Evolutionary conservation across 345 rosid genomes (phyloP).

Genomic region (Isatis tinctoria): DNA sequence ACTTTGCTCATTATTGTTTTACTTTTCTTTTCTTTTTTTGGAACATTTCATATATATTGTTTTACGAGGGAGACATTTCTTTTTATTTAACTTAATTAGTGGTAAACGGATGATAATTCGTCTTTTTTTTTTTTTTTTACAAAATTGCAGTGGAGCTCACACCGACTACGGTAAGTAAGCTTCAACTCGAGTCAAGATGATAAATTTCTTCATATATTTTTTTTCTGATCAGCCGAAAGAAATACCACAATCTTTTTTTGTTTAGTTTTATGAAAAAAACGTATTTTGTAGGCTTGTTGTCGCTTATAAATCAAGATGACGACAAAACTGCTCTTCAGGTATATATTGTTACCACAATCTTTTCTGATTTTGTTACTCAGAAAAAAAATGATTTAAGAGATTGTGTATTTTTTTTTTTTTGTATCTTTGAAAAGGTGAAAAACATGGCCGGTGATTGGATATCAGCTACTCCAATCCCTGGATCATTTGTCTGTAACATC

Average conservation of each 20-base stretch:
- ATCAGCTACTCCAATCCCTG: conserved; percentile 70
- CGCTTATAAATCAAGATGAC: conserved; percentile 83
- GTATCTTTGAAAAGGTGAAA: conserved; percentile 52
- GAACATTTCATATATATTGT: too few relatives aligned
- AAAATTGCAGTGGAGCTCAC: conserved; percentile 57
- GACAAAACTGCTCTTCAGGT: conserved; percentile 72
- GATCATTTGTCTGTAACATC: conserved; percentile 83
- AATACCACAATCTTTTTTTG: background rate
- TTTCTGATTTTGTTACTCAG: background rate
- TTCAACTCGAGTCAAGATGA: background rate
- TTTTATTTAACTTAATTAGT: background rate
- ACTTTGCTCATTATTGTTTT: background rate
- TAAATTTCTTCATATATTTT: background rate
- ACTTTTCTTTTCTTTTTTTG: too few relatives aligned
- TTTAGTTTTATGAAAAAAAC: background rate
- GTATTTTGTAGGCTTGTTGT: conserved; percentile 58
- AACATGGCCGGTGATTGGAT: conserved; percentile 80
- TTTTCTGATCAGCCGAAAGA: background rate
- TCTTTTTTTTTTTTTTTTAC: background rate
- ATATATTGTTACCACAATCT: background rate
- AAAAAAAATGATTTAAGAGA: background rate
- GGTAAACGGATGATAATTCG: background rate
- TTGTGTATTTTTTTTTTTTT: conserved; percentile 36
- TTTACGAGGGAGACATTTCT: background rate
- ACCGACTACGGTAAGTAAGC: conserved; percentile 75